Conservation (phyloP, 495 filamentous ascomycete species). For the Ascobolus immersus region DNA sequence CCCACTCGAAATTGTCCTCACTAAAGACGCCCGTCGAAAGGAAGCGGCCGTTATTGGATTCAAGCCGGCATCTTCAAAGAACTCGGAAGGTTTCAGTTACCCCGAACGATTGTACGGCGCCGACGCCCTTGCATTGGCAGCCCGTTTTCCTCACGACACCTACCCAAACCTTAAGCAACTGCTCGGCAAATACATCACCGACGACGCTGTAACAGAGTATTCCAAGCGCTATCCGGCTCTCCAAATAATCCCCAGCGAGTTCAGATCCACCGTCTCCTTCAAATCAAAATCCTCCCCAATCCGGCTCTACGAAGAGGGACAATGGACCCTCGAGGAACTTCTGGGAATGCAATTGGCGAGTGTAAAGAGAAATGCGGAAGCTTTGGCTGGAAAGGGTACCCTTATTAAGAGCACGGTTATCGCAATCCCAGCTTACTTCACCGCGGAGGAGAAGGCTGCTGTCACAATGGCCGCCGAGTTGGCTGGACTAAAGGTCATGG, state of each 20-base stretch:
- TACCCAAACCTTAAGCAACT: slow-evolving; percentile 81
- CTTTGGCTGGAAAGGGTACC: slow-evolving; percentile 52
- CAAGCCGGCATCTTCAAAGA: slow-evolving; percentile 43
- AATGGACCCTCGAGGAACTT: slow-evolving; percentile 76
- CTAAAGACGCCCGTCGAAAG: slow-evolving; percentile 96
- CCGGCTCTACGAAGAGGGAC: slow-evolving; percentile 32
- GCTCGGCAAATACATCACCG: slow-evolving; percentile 41
- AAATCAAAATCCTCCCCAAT: slow-evolving; percentile 43
- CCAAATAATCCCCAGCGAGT: slow-evolving; percentile 26
- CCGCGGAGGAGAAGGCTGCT: slow-evolving; percentile 62
- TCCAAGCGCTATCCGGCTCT: slow-evolving; percentile 45
- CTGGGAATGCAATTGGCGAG: slow-evolving; percentile 89
- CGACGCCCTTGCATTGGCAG: slow-evolving; percentile 66
- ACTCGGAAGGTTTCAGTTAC: slow-evolving; percentile 31
- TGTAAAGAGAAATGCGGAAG: slow-evolving; percentile 64
- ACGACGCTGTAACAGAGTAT: slow-evolving; percentile 40
- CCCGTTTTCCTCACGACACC: slow-evolving; percentile 73
- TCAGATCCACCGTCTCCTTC: slow-evolving; percentile 48
- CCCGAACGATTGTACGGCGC: slow-evolving; percentile 80
- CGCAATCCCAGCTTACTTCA: slow-evolving; percentile 80
- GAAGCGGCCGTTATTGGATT: slow-evolving; percentile 79
- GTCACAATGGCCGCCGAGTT: slow-evolving; percentile 59
- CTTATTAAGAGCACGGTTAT: slow-evolving; percentile 58
- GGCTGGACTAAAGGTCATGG: slow-evolving; percentile 64
- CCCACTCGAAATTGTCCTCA: slow-evolving; percentile 91